Conservation (phyloP, 208 protist genomes). For the Crithidia thermophila region DNA sequence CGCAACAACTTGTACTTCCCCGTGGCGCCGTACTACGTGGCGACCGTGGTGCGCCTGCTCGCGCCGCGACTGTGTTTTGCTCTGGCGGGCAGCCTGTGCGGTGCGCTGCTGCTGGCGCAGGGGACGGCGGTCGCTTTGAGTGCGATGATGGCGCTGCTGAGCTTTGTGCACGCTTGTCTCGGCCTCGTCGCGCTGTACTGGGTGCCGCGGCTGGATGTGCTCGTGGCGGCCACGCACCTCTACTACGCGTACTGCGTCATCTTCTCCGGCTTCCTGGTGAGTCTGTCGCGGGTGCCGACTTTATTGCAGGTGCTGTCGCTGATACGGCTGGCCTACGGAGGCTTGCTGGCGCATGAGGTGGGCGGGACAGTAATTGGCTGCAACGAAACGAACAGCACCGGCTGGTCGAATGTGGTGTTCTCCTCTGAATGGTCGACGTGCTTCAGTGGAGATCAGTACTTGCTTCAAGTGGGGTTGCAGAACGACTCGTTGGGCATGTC, state of each 20-base stretch:
- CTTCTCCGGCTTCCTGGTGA: conserved; percentile 53
- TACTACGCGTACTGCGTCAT: conserved; percentile 64
- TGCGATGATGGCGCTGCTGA: conserved; percentile 37
- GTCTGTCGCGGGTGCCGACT: conserved; percentile 31
- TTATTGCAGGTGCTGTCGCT: conserved; percentile 44
- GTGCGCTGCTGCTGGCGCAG: conserved; percentile 34
- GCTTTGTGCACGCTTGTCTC: conserved; percentile 44
- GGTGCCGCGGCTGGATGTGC: conserved; percentile 27
- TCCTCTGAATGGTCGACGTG: neutral
- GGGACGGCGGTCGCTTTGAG: conserved; percentile 26
- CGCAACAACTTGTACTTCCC: conserved; percentile 45
- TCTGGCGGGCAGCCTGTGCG: conserved; percentile 21
- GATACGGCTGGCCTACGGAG: conserved; percentile 52
- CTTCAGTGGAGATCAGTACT: conserved; percentile 14
- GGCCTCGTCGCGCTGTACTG: conserved; percentile 42
- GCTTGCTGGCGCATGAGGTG: conserved; percentile 37
- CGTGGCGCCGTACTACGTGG: conserved; percentile 40
- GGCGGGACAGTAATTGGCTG: conserved; percentile 25
- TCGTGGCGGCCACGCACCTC: conserved; percentile 30
- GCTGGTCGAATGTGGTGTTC: neutral
- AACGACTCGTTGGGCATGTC: conserved; percentile 23
- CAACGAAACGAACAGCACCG: neutral
- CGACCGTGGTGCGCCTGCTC: conserved; percentile 42
- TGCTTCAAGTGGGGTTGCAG: conserved; percentile 14
- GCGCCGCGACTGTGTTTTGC: conserved; percentile 36